Percentiles rank a stretch among this genome's conserved stretches.
Conservation (phyloP, 1,284 basidiomycete genomes). For the Trametes polyzona region DNA sequence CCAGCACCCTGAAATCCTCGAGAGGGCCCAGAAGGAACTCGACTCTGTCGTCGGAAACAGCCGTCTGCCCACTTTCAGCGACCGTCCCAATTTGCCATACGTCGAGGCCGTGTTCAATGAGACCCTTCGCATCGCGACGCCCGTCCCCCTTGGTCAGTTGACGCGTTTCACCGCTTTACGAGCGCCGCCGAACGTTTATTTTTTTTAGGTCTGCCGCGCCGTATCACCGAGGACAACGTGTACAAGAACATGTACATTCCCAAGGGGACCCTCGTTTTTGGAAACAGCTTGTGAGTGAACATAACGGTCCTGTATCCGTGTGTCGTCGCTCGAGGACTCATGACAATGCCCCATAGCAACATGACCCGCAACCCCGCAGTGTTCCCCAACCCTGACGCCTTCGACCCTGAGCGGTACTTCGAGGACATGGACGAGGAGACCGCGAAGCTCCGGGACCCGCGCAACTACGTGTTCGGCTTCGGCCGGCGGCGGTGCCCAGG, state of each 20-base stretch:
- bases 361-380: conserved; percentile 43
- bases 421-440: conserved; percentile 33
- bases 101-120: conserved; percentile 50
- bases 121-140: conserved; percentile 35
- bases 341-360: conserved; percentile 22
- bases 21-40: conserved; percentile 49
- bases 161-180: too few species aligned
- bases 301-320: background rate
- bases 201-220: conserved; percentile 36
- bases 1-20: conserved; percentile 45
- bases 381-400: conserved; percentile 43
- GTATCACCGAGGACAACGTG: conserved; percentile 41
- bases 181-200: too few species aligned
- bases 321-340: background rate
- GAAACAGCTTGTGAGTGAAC: conserved; percentile 39
- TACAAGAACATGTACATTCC: conserved; percentile 41
- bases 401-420: conserved; percentile 43
- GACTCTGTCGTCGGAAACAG: conserved; percentile 44
- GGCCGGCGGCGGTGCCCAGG: conserved; percentile 48
- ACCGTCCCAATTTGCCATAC: conserved; percentile 49
- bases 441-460: conserved; percentile 35
- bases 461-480: conserved; percentile 42
- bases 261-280: conserved; percentile 40
- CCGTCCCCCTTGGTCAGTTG: conserved; percentile 28
- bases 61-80: conserved; percentile 48